Conservation (phyloP, 2,329 filamentous ascomycete genomes). For the Hypoxylon sp. region DNA sequence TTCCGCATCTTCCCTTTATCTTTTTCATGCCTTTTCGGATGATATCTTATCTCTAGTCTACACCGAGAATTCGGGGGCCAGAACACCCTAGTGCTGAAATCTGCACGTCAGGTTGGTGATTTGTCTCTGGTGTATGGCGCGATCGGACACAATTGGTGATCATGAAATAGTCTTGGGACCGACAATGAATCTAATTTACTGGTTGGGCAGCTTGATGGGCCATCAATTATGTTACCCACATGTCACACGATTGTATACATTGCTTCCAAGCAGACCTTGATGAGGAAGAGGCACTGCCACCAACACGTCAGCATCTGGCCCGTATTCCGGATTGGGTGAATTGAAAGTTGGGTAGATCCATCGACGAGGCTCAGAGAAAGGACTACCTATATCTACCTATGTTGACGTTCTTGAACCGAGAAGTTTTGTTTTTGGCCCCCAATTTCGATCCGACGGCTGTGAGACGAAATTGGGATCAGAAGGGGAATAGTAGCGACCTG, state of each 20-base stretch:
- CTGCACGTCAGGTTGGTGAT: background rate
- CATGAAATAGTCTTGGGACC: background rate
- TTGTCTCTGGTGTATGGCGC: background rate
- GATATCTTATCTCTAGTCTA: background rate
- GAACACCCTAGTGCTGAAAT: background rate
- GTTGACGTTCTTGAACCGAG: background rate
- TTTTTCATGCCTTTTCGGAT: background rate
- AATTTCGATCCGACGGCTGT: background rate
- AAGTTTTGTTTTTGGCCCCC: slow-evolving; percentile 3
- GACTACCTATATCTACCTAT: too few species aligned
- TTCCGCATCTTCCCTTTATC: slow-evolving; percentile 11
- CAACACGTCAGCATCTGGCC: slow-evolving; percentile 2
- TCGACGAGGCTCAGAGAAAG: background rate
- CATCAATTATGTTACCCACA: background rate
- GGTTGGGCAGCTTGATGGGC: background rate
- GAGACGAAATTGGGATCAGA: background rate
- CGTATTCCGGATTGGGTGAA: background rate
- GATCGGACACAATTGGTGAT: background rate
- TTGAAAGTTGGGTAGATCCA: slow-evolving; percentile 1
- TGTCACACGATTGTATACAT: background rate
- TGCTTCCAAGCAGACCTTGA: background rate
- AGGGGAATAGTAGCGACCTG: background rate
- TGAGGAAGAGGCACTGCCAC: slow-evolving; percentile 5
- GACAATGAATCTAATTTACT: slow-evolving; percentile 1
- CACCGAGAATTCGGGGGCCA: slow-evolving; percentile 17